Percentiles rank a stretch among this genome's conserved stretches.
These are phyloP conservation scores for Suillus bovinus DNA, from an alignment of 768 basidiomycete genomes.

Conservation along the genomic window DNA sequence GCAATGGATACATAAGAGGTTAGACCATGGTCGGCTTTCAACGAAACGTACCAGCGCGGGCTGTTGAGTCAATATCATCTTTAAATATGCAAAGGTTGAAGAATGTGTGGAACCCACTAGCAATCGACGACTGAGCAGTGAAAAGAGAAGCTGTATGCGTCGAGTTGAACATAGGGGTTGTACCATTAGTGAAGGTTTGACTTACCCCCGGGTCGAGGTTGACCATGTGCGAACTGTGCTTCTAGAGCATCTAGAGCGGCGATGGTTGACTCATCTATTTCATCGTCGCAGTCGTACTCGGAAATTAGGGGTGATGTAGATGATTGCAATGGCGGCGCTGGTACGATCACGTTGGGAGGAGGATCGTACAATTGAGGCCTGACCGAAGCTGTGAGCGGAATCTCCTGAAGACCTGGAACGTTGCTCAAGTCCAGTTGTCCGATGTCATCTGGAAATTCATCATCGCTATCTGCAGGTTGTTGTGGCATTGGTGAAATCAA, in stretches of 20 bases:
- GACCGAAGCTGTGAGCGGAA: conserved; percentile 7
- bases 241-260: neutral
- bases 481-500: conserved; percentile 23
- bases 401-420: conserved; percentile 31
- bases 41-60: conserved; percentile 1
- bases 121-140: neutral
- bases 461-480: conserved; percentile 27
- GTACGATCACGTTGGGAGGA: neutral
- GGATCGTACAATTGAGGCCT: conserved; percentile 6
- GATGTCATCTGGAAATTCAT: conserved; percentile 61
- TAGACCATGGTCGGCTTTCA: neutral
- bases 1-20: neutral
- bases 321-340: neutral
- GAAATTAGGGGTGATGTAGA: neutral
- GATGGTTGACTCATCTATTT: neutral
- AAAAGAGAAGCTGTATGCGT: neutral
- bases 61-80: neutral
- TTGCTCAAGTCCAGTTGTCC: conserved; percentile 48
- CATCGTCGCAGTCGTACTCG: conserved; percentile 4
- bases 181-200: neutral
- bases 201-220: conserved; percentile 1
- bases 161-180: neutral
- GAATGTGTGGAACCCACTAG: neutral
- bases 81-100: neutral
- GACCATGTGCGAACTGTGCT: neutral